Base-by-base conservation (phyloP, 352 stramenopile genomes). In the Pythium brachiatum region DNA sequence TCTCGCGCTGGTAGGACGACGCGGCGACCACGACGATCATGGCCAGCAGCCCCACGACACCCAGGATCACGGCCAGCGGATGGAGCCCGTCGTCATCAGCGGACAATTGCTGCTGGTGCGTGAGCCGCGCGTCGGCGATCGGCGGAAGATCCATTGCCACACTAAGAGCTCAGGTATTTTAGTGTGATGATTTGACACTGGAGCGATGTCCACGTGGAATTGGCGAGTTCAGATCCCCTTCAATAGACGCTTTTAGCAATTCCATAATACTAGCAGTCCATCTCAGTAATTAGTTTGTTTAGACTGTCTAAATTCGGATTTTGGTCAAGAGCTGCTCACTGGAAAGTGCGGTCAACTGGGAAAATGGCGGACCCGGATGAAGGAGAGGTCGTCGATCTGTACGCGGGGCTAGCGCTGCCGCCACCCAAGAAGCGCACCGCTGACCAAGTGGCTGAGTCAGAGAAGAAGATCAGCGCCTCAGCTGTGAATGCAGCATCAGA, bases 1-100 rank as follows among this genome's bases (percentile, higher is more conserved):
- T 73, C 59, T 94, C 82, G 59, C 82, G 83, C 70, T 89, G 84
- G 64, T 94, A 89, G 12, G 82, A 90, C 5, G 84, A 90, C 56
- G 81, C 77, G 4, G 76, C 71, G 41, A 94, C 70, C 18, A 94
- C 55, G 26, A 94, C 71, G 62, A 92, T 70, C 52, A 94, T 55
- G 27, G 70, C 48, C 54, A 94, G 72, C 36, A 92, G 63, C 3
- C 72, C 76, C 8, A 89, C 51, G 52, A 92, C 69, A 20, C 76
- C 82, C 16, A 94, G 43, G 23, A 73, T 70, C n/a, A 94, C 59
- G 9, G 82, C 82, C 26, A 94, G 68, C 31, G 85, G 85, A 54
- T 92, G 85, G 36, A 94, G 76, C 26, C 75, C 69, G 34, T 64
- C 47, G 32, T 36, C 52, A 7, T 51, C 32, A 18, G 50, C 52